Evolutionary conservation across 73 alveolate species (phyloP).

Genomic region (Paramecium sexaurelia): DNA sequence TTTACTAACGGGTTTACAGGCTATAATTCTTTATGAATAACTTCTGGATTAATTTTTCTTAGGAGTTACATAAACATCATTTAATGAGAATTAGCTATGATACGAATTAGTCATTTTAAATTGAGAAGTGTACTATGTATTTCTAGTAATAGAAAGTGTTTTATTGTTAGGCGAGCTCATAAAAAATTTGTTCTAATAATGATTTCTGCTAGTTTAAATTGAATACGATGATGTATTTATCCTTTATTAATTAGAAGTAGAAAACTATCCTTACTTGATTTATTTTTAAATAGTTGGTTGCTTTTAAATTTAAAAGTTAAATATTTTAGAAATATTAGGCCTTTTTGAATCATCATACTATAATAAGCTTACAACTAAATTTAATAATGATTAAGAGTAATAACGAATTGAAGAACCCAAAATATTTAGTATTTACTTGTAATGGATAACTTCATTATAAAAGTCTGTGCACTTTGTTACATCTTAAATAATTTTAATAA

Average conservation of each 20-base stretch:
- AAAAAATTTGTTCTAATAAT: too few relatives aligned
- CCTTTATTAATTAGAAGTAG: too few relatives aligned
- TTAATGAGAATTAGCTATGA: not conserved
- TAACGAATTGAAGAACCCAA: not conserved
- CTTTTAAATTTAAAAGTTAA: not conserved
- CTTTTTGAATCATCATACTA: not conserved
- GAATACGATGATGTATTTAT: too few relatives aligned
- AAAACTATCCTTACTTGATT: not conserved
- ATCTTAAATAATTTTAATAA: not conserved
- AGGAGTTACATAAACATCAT: not conserved
- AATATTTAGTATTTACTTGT: not conserved
- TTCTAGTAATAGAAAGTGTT: too few relatives aligned
- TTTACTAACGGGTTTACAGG: not conserved
- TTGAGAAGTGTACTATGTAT: too few relatives aligned
- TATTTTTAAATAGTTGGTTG: not conserved
- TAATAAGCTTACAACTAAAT: not conserved
- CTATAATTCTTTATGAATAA: not conserved
- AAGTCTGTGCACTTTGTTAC: not conserved
- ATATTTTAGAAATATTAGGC: not conserved
- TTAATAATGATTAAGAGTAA: not conserved
- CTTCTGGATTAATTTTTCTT: not conserved
- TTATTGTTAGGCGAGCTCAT: too few relatives aligned
- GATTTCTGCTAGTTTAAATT: too few relatives aligned
- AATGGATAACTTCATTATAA: not conserved
- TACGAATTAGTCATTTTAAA: too few relatives aligned